Conservation (phyloP, 345 rosid genomes). For the Gossypium thurberi region DNA sequence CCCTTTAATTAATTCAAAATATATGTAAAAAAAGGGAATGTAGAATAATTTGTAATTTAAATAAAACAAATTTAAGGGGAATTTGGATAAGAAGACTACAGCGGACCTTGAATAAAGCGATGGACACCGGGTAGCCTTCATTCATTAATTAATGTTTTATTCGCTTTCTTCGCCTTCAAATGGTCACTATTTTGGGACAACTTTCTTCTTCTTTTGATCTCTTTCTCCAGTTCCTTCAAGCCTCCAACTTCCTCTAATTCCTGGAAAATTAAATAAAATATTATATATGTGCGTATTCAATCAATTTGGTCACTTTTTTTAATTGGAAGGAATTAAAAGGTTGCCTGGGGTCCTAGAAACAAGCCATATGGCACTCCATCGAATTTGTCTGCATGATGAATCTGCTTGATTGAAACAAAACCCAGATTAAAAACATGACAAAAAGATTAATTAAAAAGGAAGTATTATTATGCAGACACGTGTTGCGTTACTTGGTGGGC, state of each 20-base stretch:
- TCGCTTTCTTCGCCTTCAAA: too few relatives aligned
- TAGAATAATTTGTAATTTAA: too few relatives aligned
- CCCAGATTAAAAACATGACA: neutral
- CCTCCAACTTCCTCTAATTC: constrained; percentile 56
- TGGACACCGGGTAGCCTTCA: neutral
- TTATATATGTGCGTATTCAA: neutral
- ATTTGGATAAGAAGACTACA: too few relatives aligned
- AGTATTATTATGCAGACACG: neutral
- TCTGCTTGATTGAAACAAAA: constrained; percentile 20
- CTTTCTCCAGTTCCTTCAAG: constrained; percentile 39
- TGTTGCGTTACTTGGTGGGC: constrained; percentile 50
- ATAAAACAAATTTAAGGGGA: too few relatives aligned
- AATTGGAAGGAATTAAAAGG: neutral
- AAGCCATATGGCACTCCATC: constrained; percentile 59
- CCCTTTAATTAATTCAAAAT: too few relatives aligned
- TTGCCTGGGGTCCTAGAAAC: constrained; percentile 57
- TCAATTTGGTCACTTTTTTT: neutral
- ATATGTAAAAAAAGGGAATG: too few relatives aligned
- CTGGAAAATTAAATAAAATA: constrained; percentile 19
- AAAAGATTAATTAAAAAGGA: neutral
- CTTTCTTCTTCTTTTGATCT: constrained; percentile 16
- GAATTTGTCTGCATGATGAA: constrained; percentile 56
- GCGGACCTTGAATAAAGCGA: neutral
- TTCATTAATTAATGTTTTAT: too few relatives aligned
- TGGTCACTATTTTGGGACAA: neutral